phyloP scores from a whole-genome alignment of 1,284 basidiomycete genomes.

The Boletellus deceptivus region DNA sequence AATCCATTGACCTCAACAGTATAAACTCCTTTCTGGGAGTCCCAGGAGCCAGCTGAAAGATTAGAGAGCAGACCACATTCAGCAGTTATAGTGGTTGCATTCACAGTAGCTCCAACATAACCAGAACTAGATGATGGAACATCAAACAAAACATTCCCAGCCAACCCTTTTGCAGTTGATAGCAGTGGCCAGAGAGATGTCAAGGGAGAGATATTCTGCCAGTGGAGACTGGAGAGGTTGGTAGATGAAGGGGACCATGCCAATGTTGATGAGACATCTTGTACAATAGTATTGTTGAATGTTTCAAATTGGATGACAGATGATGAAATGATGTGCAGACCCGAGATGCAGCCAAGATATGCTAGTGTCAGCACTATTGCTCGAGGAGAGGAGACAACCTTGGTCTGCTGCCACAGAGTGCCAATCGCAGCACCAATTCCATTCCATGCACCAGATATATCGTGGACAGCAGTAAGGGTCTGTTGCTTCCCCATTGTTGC shows the following conservation, averaged over 20 bases:
- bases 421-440: constrained; percentile 18
- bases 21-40: not conserved
- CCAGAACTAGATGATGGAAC: not conserved
- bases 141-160: constrained; percentile 14
- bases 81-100: constrained; percentile 10
- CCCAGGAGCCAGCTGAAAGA: not conserved
- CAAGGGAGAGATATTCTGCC: constrained; percentile 1
- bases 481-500: constrained; percentile 1
- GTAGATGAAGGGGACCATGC: constrained; percentile 5
- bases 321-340: constrained; percentile 20
- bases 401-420: constrained; percentile 3
- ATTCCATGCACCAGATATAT: constrained; percentile 18
- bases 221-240: constrained; percentile 5
- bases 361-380: not conserved
- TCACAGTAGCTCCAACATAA: constrained; percentile 8
- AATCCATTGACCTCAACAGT: constrained; percentile 4
- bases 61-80: constrained; percentile 14
- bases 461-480: constrained; percentile 19
- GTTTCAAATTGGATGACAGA: constrained; percentile 22
- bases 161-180: constrained; percentile 10
- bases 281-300: constrained; percentile 2
- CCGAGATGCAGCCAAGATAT: constrained; percentile 12
- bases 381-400: not conserved
- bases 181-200: constrained; percentile 2
- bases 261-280: constrained; percentile 1